Percentiles rank a stretch among this genome's conserved stretches.
Conservation (phyloP, 1,139 yeast species). For the Debaryomyces robertsiae region DNA sequence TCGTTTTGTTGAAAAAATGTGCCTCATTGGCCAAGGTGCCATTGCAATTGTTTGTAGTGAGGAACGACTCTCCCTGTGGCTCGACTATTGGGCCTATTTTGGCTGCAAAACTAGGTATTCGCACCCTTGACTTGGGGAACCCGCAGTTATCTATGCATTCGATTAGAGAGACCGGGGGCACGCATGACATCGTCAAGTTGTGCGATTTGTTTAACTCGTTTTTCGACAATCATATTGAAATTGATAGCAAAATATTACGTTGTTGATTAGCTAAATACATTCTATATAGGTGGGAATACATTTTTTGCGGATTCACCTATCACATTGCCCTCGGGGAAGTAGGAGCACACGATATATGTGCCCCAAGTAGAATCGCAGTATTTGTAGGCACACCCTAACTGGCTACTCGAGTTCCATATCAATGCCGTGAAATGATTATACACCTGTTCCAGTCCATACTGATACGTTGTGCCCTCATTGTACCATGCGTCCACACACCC, state of each 20-base stretch:
- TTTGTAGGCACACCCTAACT: constrained; percentile 43
- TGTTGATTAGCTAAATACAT: constrained; percentile 19
- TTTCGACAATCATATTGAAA: constrained; percentile 43
- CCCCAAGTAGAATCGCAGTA: constrained; percentile 51
- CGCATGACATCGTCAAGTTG: constrained; percentile 68
- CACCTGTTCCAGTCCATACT: constrained; percentile 26
- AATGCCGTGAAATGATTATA: constrained; percentile 47
- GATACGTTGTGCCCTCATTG: constrained; percentile 32
- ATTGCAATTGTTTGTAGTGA: constrained; percentile 80
- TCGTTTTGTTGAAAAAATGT: constrained; percentile 71
- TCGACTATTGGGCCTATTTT: constrained; percentile 95
- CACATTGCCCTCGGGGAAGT: constrained; percentile 63
- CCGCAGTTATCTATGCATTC: constrained; percentile 97
- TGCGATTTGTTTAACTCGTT: constrained; percentile 63
- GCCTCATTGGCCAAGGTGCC: constrained; percentile 71
- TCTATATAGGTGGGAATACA: constrained; percentile 27
- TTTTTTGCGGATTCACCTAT: constrained; percentile 35
- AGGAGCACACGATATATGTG: constrained; percentile 60
- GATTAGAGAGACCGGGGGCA: constrained; percentile 90
- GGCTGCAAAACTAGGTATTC: constrained; percentile 83
- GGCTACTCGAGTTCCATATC: constrained; percentile 39
- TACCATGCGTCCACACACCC: constrained; percentile 43
- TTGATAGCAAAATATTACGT: constrained; percentile 33
- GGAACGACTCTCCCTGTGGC: constrained; percentile 94
- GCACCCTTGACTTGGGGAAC: constrained; percentile 90